These are phyloP conservation scores for Leucosporidium creatinivorum DNA, from an alignment of 768 basidiomycete species.

Conservation along the genomic window DNA sequence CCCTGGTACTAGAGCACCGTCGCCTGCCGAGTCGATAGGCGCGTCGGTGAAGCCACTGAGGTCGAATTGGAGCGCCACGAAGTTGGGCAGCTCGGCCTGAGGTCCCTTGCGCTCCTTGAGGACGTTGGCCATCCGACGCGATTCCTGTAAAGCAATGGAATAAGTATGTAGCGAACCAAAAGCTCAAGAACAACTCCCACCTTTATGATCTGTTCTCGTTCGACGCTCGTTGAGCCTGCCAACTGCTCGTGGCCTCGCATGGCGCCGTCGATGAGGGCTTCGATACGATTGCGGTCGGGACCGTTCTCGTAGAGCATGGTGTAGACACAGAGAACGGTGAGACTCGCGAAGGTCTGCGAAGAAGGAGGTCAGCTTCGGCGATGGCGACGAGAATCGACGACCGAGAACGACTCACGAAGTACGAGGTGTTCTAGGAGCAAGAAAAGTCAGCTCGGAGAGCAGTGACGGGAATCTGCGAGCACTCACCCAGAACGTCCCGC, in stretches of 20 bases:
- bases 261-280: not conserved
- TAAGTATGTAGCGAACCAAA: too few relatives aligned
- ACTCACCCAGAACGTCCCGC: not conserved
- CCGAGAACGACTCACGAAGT: not conserved
- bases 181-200: not conserved
- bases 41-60: not conserved
- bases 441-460: not conserved
- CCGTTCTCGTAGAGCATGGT: not conserved
- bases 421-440: not conserved
- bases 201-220: not conserved
- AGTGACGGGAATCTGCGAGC: not conserved
- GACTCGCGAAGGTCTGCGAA: not conserved
- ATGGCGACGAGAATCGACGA: not conserved
- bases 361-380: not conserved
- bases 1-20: not conserved
- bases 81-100: not conserved
- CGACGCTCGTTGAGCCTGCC: not conserved
- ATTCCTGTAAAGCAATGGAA: not conserved
- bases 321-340: constrained; percentile 2
- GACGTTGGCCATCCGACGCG: not conserved
- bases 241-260: not conserved
- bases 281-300: not conserved
- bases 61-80: not conserved
- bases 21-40: not conserved
- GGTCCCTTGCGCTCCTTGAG: not conserved